Conservation (phyloP, 2,329 filamentous ascomycete species). For the Scleromitrula shiraiana region DNA sequence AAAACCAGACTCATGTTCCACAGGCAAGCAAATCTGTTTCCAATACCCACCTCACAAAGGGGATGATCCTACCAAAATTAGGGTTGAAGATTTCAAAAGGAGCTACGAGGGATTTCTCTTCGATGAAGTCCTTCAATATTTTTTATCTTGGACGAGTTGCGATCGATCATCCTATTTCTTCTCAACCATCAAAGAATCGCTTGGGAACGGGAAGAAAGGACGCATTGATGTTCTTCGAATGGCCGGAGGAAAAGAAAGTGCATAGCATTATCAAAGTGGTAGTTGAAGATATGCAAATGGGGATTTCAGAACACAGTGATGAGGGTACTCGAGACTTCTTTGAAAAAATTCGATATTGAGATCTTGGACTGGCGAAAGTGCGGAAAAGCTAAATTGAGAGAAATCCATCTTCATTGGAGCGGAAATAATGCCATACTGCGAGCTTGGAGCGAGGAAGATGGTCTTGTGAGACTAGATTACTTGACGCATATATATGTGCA, state of each 20-base stretch:
- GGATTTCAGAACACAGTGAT: constrained; percentile 25
- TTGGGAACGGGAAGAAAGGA: neutral
- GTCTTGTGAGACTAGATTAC: constrained; percentile 13
- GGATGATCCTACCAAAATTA: neutral
- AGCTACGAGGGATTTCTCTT: neutral
- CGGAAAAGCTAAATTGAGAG: constrained; percentile 11
- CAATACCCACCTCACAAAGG: neutral
- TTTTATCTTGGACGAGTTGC: neutral
- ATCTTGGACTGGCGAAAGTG: constrained; percentile 26
- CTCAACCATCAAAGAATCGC: neutral
- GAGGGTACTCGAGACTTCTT: constrained; percentile 22
- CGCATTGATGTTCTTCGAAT: neutral
- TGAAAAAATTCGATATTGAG: constrained; percentile 23
- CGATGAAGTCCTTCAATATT: neutral
- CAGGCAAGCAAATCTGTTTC: constrained; percentile 36
- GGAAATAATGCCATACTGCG: constrained; percentile 30
- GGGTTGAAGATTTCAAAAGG: neutral
- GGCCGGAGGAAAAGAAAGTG: constrained; percentile 13
- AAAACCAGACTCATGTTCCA: too few species aligned
- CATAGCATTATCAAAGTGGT: constrained; percentile 26
- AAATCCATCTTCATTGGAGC: constrained; percentile 26
- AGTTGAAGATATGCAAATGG: constrained; percentile 23
- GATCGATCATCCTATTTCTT: neutral
- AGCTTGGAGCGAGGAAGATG: constrained; percentile 27
- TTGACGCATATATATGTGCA: neutral